Evolutionary conservation across 1,139 yeast species (phyloP), one percentile per base, ranked within the genome.

Genomic region (Candida mesenterica): DNA sequence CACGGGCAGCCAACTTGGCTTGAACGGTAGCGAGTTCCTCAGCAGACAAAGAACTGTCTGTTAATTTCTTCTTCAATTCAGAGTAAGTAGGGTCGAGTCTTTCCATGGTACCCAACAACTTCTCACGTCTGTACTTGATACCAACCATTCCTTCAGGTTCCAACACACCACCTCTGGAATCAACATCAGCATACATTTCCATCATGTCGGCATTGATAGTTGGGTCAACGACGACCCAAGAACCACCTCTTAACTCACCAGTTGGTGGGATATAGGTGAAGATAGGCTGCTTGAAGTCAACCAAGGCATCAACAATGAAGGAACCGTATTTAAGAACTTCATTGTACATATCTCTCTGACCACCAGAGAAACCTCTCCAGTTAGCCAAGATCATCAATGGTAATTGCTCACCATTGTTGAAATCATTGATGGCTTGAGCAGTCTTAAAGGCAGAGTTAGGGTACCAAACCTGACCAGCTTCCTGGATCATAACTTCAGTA

Each of bases 331-430:
- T 92, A 68, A 92, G 81, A 35, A 92, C 96, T 68, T 92, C 98
- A 57, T 90, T 88, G 77, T 85, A 94, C 98, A 92, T 92, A 65
- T 92, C 98, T 62, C 97, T 85, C 73, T 94, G 98, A 65, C 98
- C 98, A 73, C 98, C 98, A 48, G 97, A 89, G 79, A 92, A 92
- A 57, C 98, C 98, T 81, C 98, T 85, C 98, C 98, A 92, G 77
- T 92, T 92, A 40, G 98, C 98, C 54, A 92, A 70, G 50, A 92
- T 89, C 95, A 92, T 88, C 63, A 92, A 75, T 45, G 98, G 98
- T 55, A 92, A 76, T 65, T 89, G 94, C 65, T 92, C 98, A 75
- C 98, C 98, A 59, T 88, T 74, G 73, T 92, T 92, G 78, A 92
- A 92, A 61, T 92, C 98, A 51, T 84, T 85, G 52, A 92, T 92